Base-by-base conservation (phyloP, 2,329 filamentous ascomycete genomes). In the Blastomyces percursus region DNA sequence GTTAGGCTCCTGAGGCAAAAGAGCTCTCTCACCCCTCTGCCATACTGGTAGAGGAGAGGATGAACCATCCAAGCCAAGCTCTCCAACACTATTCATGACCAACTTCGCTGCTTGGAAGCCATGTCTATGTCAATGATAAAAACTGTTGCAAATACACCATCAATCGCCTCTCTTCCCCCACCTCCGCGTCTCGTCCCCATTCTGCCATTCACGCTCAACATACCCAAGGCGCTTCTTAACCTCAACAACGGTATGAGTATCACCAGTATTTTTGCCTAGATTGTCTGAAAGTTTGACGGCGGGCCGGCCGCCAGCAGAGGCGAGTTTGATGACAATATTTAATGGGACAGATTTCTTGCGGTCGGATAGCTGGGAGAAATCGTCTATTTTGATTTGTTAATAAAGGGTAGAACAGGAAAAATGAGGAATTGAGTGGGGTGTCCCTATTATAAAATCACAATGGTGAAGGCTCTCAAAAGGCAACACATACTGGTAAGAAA, bases 311-410 rank as follows among this genome's bases (percentile, higher is more conserved):
- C 81, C 84, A 0, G 91, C 94, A 11, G 90, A 91, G 65, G 90
- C 90, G 64, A 99, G 82, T 78, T 99, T 99, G 78, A 99, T 96
- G 68, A 99, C 94, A 70, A 99, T 99, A 71, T 99, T 99, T 61
- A 99, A 79, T 0, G 94, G 94, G 19, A 86, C 85, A 0, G 92
- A 96, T 76, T 96, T 97, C 68, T 86, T 85, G 48, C 87, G 86
- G 0, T 86, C 89, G 44, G 81, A 85, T 64, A 83, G 78, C 67
- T 88, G 84, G n/a, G 78, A 79, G 73, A 94, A 99, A 75, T 99
- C 94, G 71, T 99, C 85, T 84, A 50, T 30, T 50, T 50, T 30
- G 19, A 56, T 6, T 40, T 21, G 9, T 56, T n/a, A 56, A 32
- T 24, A 40, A 35, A 24, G 40, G 30, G 38, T 66, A 48, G 19